Evolutionary conservation across 805 yeast species (phyloP).

Genomic region (Debaryomyces prosopidis): DNA sequence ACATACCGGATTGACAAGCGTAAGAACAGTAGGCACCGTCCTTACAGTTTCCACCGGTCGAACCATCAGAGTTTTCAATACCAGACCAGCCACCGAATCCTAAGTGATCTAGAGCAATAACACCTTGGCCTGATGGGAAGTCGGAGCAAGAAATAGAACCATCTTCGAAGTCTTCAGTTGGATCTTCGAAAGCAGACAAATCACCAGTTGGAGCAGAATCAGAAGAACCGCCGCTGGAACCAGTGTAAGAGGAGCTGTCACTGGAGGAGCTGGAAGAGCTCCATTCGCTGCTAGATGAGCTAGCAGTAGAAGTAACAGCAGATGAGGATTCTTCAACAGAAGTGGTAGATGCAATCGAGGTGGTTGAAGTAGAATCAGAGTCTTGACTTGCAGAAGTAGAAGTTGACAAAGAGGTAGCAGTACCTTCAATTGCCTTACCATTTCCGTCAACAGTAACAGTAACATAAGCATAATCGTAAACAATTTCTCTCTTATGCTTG

Average conservation of each 20-base stretch:
- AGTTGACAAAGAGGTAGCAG: conserved; percentile 19
- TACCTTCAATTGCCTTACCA: conserved; percentile 35
- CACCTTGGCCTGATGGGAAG: conserved; percentile 86
- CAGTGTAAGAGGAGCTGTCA: conserved; percentile 22
- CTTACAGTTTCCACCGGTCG: conserved; percentile 68
- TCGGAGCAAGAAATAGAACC: conserved; percentile 66
- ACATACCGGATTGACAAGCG: conserved; percentile 98
- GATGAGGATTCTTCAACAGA: conserved; percentile 8
- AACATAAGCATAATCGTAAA: conserved; percentile 41
- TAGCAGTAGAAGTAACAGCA: conserved; percentile 5
- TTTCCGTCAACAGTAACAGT: conserved; percentile 45
- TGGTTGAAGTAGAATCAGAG: conserved; percentile 13
- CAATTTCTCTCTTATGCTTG: conserved; percentile 61
- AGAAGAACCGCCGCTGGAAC: conserved; percentile 14
- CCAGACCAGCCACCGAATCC: conserved; percentile 85
- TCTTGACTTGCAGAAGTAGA: conserved; percentile 17
- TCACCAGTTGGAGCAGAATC: conserved; percentile 48
- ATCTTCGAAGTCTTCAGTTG: conserved; percentile 65
- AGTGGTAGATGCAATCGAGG: conserved; percentile 15
- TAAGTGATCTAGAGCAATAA: conserved; percentile 50
- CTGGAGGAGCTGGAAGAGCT: conserved; percentile 30
- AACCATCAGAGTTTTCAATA: conserved; percentile 57
- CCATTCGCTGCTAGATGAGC: conserved; percentile 18
- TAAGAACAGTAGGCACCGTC: conserved; percentile 96
- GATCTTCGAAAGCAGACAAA: conserved; percentile 50